These are phyloP conservation scores for Kwoniella sp. DNA, from an alignment of 768 basidiomycete genomes.

Conservation along the genomic window DNA sequence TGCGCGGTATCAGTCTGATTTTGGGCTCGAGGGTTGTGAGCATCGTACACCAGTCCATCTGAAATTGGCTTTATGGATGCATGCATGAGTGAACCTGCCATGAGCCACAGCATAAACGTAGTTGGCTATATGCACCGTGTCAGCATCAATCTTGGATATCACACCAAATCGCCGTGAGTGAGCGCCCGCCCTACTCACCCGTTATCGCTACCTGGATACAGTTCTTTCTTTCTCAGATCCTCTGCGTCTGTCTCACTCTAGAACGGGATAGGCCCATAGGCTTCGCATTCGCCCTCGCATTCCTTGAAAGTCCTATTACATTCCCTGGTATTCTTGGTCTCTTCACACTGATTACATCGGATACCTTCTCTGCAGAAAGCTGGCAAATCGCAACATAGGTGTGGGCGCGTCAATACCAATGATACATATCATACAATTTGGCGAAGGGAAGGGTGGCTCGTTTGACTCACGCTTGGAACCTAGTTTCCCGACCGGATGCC, in stretches of 20 bases:
- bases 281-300: constrained; percentile 36
- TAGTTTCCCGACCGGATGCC: constrained; percentile 36
- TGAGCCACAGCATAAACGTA: no score
- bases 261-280: constrained; percentile 47
- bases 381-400: constrained; percentile 3
- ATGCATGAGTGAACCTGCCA: no score
- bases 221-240: no score
- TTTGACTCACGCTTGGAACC: constrained; percentile 33
- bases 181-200: no score
- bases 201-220: no score
- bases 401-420: constrained; percentile 9
- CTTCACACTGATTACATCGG: constrained; percentile 47
- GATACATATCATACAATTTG: no score
- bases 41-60: no score
- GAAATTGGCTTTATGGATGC: no score
- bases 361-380: constrained; percentile 43
- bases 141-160: no score
- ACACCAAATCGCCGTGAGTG: no score
- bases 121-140: no score
- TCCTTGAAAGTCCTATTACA: constrained; percentile 41
- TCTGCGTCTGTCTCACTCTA: constrained; percentile 13
- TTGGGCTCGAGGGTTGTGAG: not conserved
- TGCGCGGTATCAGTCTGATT: constrained; percentile 6
- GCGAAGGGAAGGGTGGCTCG: not conserved
- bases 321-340: constrained; percentile 32